A percentile compares a stretch with the other conserved stretches of the same genome.
Evolutionary conservation across 805 yeast species (phyloP).

Genomic region (Jamesozyma spencerorum): DNA sequence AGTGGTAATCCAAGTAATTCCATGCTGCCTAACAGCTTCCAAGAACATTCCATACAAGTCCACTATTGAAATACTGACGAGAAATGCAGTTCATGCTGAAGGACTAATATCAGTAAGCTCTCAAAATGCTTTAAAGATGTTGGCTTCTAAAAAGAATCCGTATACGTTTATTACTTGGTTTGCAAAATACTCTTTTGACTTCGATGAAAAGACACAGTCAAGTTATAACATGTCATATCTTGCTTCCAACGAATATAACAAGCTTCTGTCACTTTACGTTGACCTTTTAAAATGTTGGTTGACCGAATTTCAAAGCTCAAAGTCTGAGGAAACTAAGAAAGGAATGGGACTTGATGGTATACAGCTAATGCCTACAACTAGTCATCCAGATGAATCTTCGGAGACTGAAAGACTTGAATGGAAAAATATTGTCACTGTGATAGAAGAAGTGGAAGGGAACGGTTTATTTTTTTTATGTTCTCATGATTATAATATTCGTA

Average conservation of each 20-base stretch:
- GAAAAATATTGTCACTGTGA: slow-evolving; percentile 70
- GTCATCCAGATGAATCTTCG: slow-evolving; percentile 17
- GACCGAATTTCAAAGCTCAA: slow-evolving; percentile 42
- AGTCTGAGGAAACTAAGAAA: slow-evolving; percentile 24
- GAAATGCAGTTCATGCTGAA: slow-evolving; percentile 66
- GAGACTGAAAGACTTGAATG: slow-evolving; percentile 60
- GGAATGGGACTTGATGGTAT: slow-evolving; percentile 28
- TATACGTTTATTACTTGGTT: slow-evolving; percentile 61
- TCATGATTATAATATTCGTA: slow-evolving; percentile 68
- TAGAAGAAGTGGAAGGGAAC: slow-evolving; percentile 94
- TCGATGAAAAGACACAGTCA: slow-evolving; percentile 58
- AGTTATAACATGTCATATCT: slow-evolving; percentile 49
- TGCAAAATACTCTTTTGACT: slow-evolving; percentile 71
- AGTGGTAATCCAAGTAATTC: slow-evolving; percentile 57
- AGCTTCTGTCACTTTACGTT: slow-evolving; percentile 58
- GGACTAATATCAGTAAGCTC: slow-evolving; percentile 55
- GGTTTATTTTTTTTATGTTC: slow-evolving; percentile 88
- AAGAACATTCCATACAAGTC: slow-evolving; percentile 47
- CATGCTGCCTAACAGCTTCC: slow-evolving; percentile 51
- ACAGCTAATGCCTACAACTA: slow-evolving; percentile 16
- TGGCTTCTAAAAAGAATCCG: slow-evolving; percentile 64
- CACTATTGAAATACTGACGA: slow-evolving; percentile 64
- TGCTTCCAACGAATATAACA: slow-evolving; percentile 52
- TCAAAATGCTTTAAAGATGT: slow-evolving; percentile 47
- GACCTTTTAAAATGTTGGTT: slow-evolving; percentile 81